A percentile compares a stretch with the other conserved stretches of the same genome.
phyloP scores from a whole-genome alignment of 1,284 basidiomycete species.

The Apiotrichum gamsii region DNA sequence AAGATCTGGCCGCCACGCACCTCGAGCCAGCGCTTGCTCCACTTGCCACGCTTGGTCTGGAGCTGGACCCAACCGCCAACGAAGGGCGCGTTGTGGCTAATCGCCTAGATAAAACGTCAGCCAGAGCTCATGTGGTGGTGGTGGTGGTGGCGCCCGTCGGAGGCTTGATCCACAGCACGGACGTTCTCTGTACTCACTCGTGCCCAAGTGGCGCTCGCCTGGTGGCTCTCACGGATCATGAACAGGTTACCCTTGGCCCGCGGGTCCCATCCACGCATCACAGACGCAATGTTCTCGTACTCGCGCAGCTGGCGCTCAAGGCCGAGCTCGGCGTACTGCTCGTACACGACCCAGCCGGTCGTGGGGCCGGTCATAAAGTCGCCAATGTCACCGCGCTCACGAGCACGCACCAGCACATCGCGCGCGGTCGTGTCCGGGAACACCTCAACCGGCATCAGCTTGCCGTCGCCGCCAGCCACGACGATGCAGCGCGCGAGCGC shows the following conservation, averaged over 20 bases:
- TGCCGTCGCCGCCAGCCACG: conserved; percentile 1
- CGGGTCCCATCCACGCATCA: conserved; percentile 69
- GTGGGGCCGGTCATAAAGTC: conserved; percentile 14
- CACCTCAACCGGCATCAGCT: conserved; percentile 28
- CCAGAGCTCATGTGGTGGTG: background rate
- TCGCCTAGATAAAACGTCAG: conserved; percentile 49
- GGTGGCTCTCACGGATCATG: conserved; percentile 59
- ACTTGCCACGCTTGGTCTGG: conserved; percentile 82
- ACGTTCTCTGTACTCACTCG: conserved; percentile 16
- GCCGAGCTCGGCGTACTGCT: conserved; percentile 41
- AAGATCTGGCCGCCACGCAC: conserved; percentile 75
- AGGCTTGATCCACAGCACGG: too few relatives aligned
- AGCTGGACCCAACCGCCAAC: conserved; percentile 71
- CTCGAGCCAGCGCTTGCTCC: conserved; percentile 81
- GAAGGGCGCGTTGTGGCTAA: conserved; percentile 64
- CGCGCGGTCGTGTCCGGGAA: conserved; percentile 32
- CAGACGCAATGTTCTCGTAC: conserved; percentile 71
- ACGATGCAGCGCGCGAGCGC: conserved; percentile 10
- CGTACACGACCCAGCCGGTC: conserved; percentile 39
- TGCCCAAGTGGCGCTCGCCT: conserved; percentile 5
- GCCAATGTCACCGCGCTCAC: conserved; percentile 21
- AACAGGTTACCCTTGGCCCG: conserved; percentile 69
- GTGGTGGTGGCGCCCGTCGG: too few relatives aligned
- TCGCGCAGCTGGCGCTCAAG: conserved; percentile 72
- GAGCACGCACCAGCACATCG: conserved; percentile 27